phyloP scores from a whole-genome alignment of 2,329 filamentous ascomycete genomes.

The Beauveria sp. region DNA sequence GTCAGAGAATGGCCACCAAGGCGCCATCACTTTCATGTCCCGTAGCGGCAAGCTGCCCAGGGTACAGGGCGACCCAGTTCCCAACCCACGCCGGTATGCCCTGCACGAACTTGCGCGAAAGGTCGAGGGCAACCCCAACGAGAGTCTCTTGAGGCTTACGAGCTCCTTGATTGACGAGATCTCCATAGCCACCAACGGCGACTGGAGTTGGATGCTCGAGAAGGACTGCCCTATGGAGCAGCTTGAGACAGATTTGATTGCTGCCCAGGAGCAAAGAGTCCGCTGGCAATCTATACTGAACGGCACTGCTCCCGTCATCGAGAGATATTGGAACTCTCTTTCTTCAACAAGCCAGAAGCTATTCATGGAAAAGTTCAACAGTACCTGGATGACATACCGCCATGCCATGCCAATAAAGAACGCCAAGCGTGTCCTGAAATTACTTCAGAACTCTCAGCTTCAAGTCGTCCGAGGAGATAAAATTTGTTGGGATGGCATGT shows the following conservation, averaged over 20 bases:
- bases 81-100: slow-evolving; percentile 2
- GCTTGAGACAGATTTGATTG: not conserved
- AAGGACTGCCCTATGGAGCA: not conserved
- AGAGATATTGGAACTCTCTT: slow-evolving; percentile 8
- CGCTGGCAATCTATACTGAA: slow-evolving; percentile 8
- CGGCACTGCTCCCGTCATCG: slow-evolving; percentile 6
- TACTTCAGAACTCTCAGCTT: slow-evolving; percentile 2
- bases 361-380: slow-evolving; percentile 10
- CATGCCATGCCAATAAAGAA: slow-evolving; percentile 11
- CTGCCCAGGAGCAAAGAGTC: not conserved
- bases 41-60: slow-evolving; percentile 7
- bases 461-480: not conserved
- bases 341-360: not conserved
- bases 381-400: slow-evolving; percentile 10
- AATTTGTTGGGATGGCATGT: not conserved
- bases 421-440: not conserved
- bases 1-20: slow-evolving; percentile 3
- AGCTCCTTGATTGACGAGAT: slow-evolving; percentile 7
- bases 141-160: not conserved
- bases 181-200: not conserved
- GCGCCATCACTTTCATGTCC: slow-evolving; percentile 11
- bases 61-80: slow-evolving; percentile 4
- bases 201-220: slow-evolving; percentile 11
- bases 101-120: slow-evolving; percentile 9
- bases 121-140: not conserved